Evolutionary conservation across 306 rosid genomes (phyloP).

Genomic region (Comarum palustre): DNA sequence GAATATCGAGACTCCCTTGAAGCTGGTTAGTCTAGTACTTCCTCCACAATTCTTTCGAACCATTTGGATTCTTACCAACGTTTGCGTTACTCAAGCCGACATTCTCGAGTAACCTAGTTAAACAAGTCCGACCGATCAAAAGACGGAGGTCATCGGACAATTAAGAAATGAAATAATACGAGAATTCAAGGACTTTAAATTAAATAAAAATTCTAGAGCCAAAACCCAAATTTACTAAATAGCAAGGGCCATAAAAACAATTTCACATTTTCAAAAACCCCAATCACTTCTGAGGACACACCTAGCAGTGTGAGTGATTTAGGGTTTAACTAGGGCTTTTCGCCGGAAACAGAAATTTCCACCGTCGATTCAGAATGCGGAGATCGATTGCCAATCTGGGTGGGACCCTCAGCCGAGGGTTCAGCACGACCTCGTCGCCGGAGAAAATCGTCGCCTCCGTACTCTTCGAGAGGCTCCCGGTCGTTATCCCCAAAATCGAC

Average conservation of each 20-base stretch:
- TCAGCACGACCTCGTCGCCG: constrained; percentile 43
- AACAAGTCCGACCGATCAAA: too few species aligned
- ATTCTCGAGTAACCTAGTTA: too few species aligned
- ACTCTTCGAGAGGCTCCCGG: constrained; percentile 88
- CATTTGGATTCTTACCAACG: too few species aligned
- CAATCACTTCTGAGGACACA: background rate
- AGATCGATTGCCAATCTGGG: constrained; percentile 37
- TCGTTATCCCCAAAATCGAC: constrained; percentile 82
- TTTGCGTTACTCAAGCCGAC: too few species aligned
- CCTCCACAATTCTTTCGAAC: too few species aligned
- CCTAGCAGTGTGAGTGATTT: background rate
- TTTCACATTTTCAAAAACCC: background rate
- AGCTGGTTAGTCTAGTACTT: too few species aligned
- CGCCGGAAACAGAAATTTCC: background rate
- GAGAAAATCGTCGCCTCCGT: constrained; percentile 79
- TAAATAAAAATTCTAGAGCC: background rate
- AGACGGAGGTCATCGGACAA: too few species aligned
- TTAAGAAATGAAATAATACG: background rate
- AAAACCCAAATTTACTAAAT: background rate
- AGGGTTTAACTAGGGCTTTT: constrained; percentile 3
- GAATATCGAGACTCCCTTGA: too few species aligned
- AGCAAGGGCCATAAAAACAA: background rate
- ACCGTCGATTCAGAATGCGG: constrained; percentile 47
- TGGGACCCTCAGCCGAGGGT: constrained; percentile 50
- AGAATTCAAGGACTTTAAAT: background rate